These are phyloP conservation scores for Colletotrichum lentis DNA, from an alignment of 2,329 filamentous ascomycete genomes.

Conservation along the genomic window DNA sequence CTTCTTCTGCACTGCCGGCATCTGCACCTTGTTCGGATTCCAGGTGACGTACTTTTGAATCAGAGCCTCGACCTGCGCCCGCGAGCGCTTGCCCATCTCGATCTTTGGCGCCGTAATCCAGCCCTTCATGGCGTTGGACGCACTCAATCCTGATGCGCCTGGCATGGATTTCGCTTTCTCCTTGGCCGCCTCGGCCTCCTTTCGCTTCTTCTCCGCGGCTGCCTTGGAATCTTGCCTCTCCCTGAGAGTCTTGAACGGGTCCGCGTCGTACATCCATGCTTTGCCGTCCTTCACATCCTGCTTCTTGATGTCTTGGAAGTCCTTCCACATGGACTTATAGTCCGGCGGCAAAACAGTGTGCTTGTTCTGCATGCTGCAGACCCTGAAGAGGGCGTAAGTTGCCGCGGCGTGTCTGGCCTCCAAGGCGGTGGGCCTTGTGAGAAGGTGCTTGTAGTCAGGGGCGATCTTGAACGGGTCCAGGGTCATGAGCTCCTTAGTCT, in stretches of 20 bases:
- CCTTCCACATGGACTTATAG: slow-evolving; percentile 90
- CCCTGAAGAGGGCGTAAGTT: slow-evolving; percentile 87
- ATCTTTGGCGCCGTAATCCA: slow-evolving; percentile 90
- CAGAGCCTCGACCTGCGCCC: slow-evolving; percentile 80
- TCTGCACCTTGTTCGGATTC: slow-evolving; percentile 80
- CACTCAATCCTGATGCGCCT: slow-evolving; percentile 62
- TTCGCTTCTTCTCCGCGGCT: slow-evolving; percentile 79
- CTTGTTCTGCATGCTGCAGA: slow-evolving; percentile 95
- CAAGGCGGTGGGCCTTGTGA: slow-evolving; percentile 78
- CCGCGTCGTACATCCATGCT: slow-evolving; percentile 92
- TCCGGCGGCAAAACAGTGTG: slow-evolving; percentile 93
- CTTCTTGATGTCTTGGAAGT: slow-evolving; percentile 83
- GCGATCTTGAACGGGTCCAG: slow-evolving; percentile 87
- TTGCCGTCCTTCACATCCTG: slow-evolving; percentile 79
- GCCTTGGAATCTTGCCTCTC: slow-evolving; percentile 82
- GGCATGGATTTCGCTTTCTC: slow-evolving; percentile 73
- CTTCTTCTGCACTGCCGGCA: slow-evolving; percentile 65
- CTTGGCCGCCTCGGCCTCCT: slow-evolving; percentile 72
- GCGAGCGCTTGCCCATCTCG: slow-evolving; percentile 86
- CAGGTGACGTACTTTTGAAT: slow-evolving; percentile 82
- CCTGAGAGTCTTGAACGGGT: slow-evolving; percentile 84
- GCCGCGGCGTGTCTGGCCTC: slow-evolving; percentile 95
- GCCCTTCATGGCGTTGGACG: slow-evolving; percentile 67
- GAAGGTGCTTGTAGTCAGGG: slow-evolving; percentile 76
- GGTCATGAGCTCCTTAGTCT: slow-evolving; percentile 79